A percentile compares a stretch with the other conserved stretches of the same genome.
These are phyloP conservation scores for Leavenworthia alabamica DNA, from an alignment of 345 rosid species.

Conservation along the genomic window DNA sequence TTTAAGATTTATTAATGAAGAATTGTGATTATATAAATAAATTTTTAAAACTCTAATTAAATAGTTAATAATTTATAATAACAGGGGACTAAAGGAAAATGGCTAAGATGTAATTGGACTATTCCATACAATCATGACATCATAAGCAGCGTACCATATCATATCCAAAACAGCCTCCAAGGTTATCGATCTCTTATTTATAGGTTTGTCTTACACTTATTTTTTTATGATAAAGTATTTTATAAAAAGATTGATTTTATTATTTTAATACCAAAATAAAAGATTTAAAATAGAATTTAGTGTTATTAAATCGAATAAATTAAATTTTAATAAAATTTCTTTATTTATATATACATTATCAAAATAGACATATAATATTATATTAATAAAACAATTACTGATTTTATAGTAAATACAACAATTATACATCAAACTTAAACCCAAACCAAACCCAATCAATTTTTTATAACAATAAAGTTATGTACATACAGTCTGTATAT, in stretches of 20 bases:
- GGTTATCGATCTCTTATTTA: conserved; percentile 20
- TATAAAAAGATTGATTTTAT: too few species aligned
- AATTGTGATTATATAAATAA: neutral
- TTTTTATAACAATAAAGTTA: too few species aligned
- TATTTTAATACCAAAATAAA: too few species aligned
- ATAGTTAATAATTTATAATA: too few species aligned
- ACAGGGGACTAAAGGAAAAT: conserved; percentile 16
- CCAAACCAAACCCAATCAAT: too few species aligned
- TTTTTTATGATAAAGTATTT: neutral
- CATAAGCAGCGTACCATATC: conserved; percentile 1
- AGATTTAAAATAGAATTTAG: neutral
- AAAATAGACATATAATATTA: too few species aligned
- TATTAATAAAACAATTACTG: too few species aligned
- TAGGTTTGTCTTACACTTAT: neutral
- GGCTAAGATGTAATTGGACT: conserved; percentile 11
- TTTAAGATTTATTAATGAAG: neutral
- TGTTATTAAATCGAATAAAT: neutral
- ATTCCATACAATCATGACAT: conserved; percentile 2
- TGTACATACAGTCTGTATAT: too few species aligned
- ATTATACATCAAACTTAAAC: too few species aligned
- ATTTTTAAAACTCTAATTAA: neutral
- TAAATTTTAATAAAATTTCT: too few species aligned
- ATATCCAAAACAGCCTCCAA: neutral
- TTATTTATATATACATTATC: too few species aligned
- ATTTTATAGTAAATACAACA: too few species aligned